Conservation (phyloP, 495 filamentous ascomycete genomes). For the Penicillium tannophilum region DNA sequence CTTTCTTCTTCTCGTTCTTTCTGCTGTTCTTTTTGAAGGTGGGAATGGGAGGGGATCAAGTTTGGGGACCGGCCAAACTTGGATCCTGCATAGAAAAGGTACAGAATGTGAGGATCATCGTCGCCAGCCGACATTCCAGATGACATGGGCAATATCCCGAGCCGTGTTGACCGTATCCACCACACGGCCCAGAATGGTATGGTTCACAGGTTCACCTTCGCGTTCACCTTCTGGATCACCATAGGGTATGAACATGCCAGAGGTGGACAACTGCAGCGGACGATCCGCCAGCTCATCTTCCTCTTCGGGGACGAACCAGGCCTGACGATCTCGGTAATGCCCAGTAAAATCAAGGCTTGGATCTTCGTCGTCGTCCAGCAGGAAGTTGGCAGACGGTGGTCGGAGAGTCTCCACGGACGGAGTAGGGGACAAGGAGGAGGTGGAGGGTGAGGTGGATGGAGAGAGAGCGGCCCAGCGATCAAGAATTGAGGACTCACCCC, state of each 20-base stretch:
- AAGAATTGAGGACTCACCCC: conserved; percentile 27
- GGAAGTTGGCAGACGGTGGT: conserved; percentile 70
- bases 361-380: conserved; percentile 67
- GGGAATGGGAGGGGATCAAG: not conserved
- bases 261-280: conserved; percentile 67
- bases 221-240: conserved; percentile 69
- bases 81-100: not conserved
- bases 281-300: conserved; percentile 38
- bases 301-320: conserved; percentile 44
- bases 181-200: conserved; percentile 74
- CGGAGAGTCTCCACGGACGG: conserved; percentile 77
- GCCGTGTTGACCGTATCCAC: conserved; percentile 96
- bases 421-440: conserved; percentile 59
- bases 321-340: conserved; percentile 26
- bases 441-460: conserved; percentile 14
- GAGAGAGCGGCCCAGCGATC: conserved; percentile 38
- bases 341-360: conserved; percentile 50
- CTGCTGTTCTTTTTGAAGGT: not conserved
- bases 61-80: not conserved
- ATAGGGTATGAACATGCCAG: conserved; percentile 86
- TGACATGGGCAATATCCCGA: conserved; percentile 91
- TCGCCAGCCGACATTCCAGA: conserved; percentile 98
- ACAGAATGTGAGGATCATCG: conserved; percentile 47
- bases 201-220: conserved; percentile 58
- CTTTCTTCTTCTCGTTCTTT: not conserved